Evolutionary conservation across 2,329 filamentous ascomycete species (phyloP).

Genomic region (Exophiala calicioides): DNA sequence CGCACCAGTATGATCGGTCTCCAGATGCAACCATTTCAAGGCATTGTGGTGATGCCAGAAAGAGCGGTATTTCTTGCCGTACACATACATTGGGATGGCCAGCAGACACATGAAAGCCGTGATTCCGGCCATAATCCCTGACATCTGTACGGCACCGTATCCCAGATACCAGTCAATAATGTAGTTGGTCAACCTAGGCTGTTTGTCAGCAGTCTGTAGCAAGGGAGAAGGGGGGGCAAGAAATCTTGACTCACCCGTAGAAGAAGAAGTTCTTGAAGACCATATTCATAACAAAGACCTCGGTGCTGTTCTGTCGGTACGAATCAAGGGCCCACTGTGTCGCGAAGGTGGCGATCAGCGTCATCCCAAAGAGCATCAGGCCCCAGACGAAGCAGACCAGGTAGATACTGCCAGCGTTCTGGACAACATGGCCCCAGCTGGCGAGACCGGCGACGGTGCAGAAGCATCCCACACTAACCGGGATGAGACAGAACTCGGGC

Average conservation of each 20-base stretch:
- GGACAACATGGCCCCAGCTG: slow-evolving; percentile 38
- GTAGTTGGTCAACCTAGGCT: slow-evolving; percentile 39
- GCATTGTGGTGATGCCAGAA: slow-evolving; percentile 28
- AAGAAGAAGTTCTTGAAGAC: slow-evolving; percentile 30
- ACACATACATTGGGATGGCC: slow-evolving; percentile 40
- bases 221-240: slow-evolving; percentile 27
- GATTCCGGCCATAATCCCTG: slow-evolving; percentile 36
- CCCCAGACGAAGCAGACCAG: slow-evolving; percentile 22
- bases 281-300: slow-evolving; percentile 29
- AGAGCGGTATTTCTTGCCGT: slow-evolving; percentile 37
- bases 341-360: slow-evolving; percentile 14
- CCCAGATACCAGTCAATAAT: slow-evolving; percentile 38
- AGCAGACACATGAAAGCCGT: slow-evolving; percentile 38
- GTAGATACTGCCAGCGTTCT: slow-evolving; percentile 11
- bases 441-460: slow-evolving; percentile 36
- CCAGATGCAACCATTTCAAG: slow-evolving; percentile 15
- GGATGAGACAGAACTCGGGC: slow-evolving; percentile 43
- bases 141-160: slow-evolving; percentile 37
- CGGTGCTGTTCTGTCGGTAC: slow-evolving; percentile 21
- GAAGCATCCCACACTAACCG: slow-evolving; percentile 8
- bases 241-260: slow-evolving; percentile 21
- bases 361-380: slow-evolving; percentile 21
- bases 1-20: slow-evolving; percentile 18
- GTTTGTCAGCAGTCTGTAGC: not conserved
- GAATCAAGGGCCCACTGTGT: slow-evolving; percentile 22